Percentiles rank a stretch among this genome's conserved stretches.
These are phyloP conservation scores for Crepidotus variabilis DNA, from an alignment of 768 basidiomycete genomes.

Conservation along the genomic window DNA sequence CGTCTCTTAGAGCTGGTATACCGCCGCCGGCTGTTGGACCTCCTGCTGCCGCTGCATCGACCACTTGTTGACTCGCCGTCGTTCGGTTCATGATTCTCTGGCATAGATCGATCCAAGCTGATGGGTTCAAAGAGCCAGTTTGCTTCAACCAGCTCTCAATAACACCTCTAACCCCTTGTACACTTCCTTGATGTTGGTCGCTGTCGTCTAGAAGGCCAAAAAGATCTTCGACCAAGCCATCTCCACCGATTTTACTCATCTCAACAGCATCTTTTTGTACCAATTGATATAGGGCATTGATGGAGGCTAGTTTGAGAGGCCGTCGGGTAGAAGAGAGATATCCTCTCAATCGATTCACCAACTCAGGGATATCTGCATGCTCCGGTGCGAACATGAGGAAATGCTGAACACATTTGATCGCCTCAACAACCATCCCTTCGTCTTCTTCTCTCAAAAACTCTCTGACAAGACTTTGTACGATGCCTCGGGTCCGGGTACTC, in stretches of 20 bases:
- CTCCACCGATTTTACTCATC: slow-evolving; percentile 92
- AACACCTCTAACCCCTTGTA: slow-evolving; percentile 91
- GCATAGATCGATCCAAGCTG: slow-evolving; percentile 97
- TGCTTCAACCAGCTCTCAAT: slow-evolving; percentile 94
- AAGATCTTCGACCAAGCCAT: slow-evolving; percentile 88
- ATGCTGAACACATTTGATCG: slow-evolving; percentile 94
- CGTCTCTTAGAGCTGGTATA: slow-evolving; percentile 51
- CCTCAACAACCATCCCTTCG: slow-evolving; percentile 86
- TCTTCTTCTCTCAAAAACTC: slow-evolving; percentile 65
- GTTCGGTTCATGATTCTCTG: slow-evolving; percentile 96
- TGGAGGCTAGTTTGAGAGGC: slow-evolving; percentile 89
- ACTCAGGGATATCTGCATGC: slow-evolving; percentile 73
- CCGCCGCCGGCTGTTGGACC: neutral
- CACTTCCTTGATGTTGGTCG: slow-evolving; percentile 46
- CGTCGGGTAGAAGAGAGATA: slow-evolving; percentile 74
- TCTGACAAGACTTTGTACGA: slow-evolving; percentile 81
- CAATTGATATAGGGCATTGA: slow-evolving; percentile 94
- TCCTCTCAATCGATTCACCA: slow-evolving; percentile 73
- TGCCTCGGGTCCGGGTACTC: slow-evolving; percentile 68
- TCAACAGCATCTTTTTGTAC: slow-evolving; percentile 91
- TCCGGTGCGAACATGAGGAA: slow-evolving; percentile 94
- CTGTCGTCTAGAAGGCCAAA: slow-evolving; percentile 96
- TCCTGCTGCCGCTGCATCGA: slow-evolving; percentile 56
- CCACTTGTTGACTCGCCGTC: slow-evolving; percentile 75
- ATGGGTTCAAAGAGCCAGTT: slow-evolving; percentile 89